Evolutionary conservation across 108 stramenopile genomes (phyloP), one percentile per base, ranked within the genome.

Genomic region (Fistulifera pelliculosa): DNA sequence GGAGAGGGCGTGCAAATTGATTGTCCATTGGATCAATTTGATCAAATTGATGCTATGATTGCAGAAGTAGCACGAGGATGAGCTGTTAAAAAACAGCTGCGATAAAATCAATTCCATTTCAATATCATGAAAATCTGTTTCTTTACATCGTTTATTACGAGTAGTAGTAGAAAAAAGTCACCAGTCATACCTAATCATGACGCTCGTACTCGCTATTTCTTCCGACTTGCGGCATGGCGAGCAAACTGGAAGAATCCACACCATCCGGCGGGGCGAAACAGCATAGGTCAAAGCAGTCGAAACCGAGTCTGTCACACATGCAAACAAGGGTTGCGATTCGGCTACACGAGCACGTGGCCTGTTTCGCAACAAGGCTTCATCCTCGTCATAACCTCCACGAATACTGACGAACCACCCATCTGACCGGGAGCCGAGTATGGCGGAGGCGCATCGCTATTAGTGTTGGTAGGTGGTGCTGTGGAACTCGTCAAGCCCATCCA

Each of bases 221-320:
- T 24, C 56, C 56, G 10, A 28, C 81, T 24, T 77, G 60, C n/a
- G 81, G 71, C 60, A 81, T 70, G 57, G 73, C 75, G 43, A 90
- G 49, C 16, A 90, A 55, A 27, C 73, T 75, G 21, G 68, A 66
- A 0, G 79, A 55, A 62, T 89, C 83, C 14, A 89, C 79, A 39
- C 87, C 87, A 47, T 83, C 88, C 40, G 74, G 61, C 49, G 85
- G 81, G 48, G 72, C 10, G 50, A 47, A 17, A 73, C 58, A 21
- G 47, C 58, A 57, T 61, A 49, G 17, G 63, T 39, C 4, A 69
- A 49, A 44, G 61, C 64, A 15, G 61, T 66, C 0, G 66, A 65
- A 1, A 90, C 72, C 16, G 71, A 70, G 70, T 90, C 84, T 44
- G 78, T 70, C 13, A 90, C 80, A 47, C 88, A 90, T 22, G 80